These are phyloP conservation scores for Saccharomycopsis guyanensis DNA, from an alignment of 805 yeast genomes.

Conservation along the genomic window DNA sequence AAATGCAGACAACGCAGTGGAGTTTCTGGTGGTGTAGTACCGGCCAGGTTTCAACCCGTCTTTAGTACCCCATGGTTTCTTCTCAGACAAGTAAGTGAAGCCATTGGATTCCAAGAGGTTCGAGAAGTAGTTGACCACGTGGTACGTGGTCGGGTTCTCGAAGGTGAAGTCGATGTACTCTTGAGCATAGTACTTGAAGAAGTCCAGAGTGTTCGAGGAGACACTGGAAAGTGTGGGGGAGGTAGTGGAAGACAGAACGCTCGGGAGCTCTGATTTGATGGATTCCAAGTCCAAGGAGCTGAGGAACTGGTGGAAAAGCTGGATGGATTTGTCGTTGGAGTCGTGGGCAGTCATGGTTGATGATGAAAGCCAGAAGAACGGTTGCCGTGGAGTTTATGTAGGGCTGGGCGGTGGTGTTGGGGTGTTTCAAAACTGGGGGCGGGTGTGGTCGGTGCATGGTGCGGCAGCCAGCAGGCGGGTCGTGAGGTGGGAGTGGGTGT, in stretches of 20 bases:
- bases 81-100: conserved; percentile 58
- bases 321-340: not conserved
- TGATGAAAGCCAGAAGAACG: no score
- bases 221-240: conserved; percentile 1
- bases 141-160: conserved; percentile 67
- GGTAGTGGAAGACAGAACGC: not conserved
- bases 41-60: conserved; percentile 46
- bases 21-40: conserved; percentile 63
- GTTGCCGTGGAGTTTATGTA: no score
- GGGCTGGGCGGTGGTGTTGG: no score
- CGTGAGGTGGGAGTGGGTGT: no score
- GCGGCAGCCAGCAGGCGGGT: no score
- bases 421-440: no score
- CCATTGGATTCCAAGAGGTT: conserved; percentile 48
- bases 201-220: conserved; percentile 20
- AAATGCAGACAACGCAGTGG: conserved; percentile 62
- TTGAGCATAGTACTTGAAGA: conserved; percentile 30
- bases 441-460: no score
- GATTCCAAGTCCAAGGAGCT: not conserved
- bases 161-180: conserved; percentile 66
- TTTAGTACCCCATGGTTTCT: conserved; percentile 43
- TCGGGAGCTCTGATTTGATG: not conserved
- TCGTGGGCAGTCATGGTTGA: no score
- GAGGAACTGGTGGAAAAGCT: not conserved
- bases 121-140: conserved; percentile 51